These are phyloP conservation scores for Limonium bicolor DNA, from an alignment of 148 eudicot genomes.

Conservation along the genomic window DNA sequence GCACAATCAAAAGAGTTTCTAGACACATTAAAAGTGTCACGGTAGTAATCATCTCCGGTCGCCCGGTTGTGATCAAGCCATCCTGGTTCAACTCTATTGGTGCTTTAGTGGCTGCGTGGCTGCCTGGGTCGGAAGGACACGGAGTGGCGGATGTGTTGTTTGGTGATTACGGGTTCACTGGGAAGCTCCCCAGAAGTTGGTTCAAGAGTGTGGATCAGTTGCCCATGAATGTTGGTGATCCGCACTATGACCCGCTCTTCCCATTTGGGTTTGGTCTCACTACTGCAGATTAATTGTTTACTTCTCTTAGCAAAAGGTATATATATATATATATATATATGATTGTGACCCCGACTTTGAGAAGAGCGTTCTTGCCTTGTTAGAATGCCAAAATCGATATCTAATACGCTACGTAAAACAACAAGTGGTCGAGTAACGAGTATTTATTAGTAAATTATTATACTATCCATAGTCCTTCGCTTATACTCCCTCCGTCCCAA, in stretches of 20 bases:
- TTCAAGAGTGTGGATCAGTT: constrained; percentile 45
- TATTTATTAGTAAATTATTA: too few relatives aligned
- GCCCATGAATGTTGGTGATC: constrained; percentile 48
- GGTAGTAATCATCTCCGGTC: constrained; percentile 32
- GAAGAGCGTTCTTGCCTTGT: too few relatives aligned
- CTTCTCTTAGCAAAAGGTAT: too few relatives aligned
- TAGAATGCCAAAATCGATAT: too few relatives aligned
- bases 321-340: too few relatives aligned
- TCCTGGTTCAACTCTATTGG: constrained; percentile 19
- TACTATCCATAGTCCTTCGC: too few relatives aligned
- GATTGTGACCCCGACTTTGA: too few relatives aligned
- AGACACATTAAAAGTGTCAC: constrained; percentile 25
- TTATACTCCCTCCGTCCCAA: too few relatives aligned
- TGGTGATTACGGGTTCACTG: constrained; percentile 41
- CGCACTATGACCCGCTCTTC: constrained; percentile 39
- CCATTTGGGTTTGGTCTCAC: constrained; percentile 43
- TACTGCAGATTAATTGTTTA: too few relatives aligned
- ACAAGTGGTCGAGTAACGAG: too few relatives aligned
- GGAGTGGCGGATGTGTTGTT: constrained; percentile 43
- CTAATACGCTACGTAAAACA: too few relatives aligned
- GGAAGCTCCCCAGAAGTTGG: constrained; percentile 43
- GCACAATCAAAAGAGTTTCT: constrained; percentile 28
- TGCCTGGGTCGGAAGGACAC: constrained; percentile 52
- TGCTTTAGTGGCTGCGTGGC: constrained; percentile 50
- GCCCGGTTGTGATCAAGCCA: constrained; percentile 36